phyloP scores from a whole-genome alignment of 1,139 yeast species.

The Yamadazyma sp. region DNA sequence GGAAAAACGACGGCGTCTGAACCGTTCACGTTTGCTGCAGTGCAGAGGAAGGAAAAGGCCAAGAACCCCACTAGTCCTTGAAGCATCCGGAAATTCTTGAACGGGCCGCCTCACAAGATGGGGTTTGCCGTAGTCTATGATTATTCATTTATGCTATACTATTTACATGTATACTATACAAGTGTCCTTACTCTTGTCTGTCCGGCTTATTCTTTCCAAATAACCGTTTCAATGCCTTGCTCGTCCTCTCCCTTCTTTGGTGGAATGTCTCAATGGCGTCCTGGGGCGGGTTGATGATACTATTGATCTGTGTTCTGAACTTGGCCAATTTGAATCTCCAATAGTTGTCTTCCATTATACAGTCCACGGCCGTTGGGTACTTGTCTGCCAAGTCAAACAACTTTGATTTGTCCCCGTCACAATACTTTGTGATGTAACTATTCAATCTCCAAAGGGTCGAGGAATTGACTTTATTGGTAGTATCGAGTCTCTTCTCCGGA shows the following conservation, averaged over 20 bases:
- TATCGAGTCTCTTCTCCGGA: constrained; percentile 8
- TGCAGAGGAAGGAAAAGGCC: constrained; percentile 17
- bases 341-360: constrained; percentile 21
- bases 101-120: too few relatives aligned
- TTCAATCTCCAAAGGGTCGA: constrained; percentile 4
- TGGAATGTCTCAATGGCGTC: constrained; percentile 16
- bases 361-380: constrained; percentile 37
- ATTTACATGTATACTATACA: constrained; percentile 4
- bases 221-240: constrained; percentile 11
- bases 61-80: too few relatives aligned
- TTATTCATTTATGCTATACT: not conserved
- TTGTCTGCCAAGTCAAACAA: constrained; percentile 30
- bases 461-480: constrained; percentile 8
- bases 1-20: constrained; percentile 52
- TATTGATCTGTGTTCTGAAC: constrained; percentile 27
- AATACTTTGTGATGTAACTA: constrained; percentile 16
- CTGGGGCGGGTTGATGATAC: constrained; percentile 20
- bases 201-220: constrained; percentile 1
- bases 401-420: constrained; percentile 16
- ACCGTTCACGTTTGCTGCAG: constrained; percentile 30
- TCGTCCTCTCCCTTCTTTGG: constrained; percentile 23
- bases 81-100: too few relatives aligned
- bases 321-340: constrained; percentile 17
- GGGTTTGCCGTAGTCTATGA: too few relatives aligned
- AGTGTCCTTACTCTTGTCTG: not conserved